Base-by-base conservation (phyloP, 2,329 filamentous ascomycete genomes). In the Fusarium citri region DNA sequence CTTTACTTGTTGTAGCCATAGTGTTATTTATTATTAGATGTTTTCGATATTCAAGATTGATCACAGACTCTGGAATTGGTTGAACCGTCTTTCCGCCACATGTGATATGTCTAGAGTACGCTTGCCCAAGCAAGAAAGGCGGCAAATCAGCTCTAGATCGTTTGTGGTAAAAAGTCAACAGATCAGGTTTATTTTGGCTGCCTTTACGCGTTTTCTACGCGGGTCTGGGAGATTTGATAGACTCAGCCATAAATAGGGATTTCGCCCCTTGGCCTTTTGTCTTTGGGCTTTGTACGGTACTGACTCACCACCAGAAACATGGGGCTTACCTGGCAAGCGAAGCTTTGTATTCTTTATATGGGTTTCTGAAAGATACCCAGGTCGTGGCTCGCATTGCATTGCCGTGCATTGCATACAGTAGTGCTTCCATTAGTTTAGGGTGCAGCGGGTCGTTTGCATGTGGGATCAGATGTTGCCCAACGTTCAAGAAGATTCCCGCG, bases 321-420 rank as follows among this genome's bases (percentile, higher is more conserved):
- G 42, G 60, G 55, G 46, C 41, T 42, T 42, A 15, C 34, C 18
- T 53, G 31, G 11, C 41, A 53, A n/a, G 49, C 49, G 49, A 53
- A 51, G 23, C 18, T n/a, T 53, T 53, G 34, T 28, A 25, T 28
- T 59, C 55, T 43, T 59, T n/a, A 37, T 37, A 37, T 34, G 22
- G 50, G 59, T 46, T 58, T 34, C 43, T 43, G n/a, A 40, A 43
- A 40, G 15, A 34, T 45, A 64, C 55, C 48, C 47, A 55, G 55
- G 56, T 58, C 59, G 69, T 72, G 62, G 58, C 65, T 74, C 59
- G 72, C 65, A 74, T 73, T 70, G 66, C 71, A 64, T 64, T 64
- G 59, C 59, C 40, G 26, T 64, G 60, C 62, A 73, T 74, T 72
- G 72, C 70, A 74, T 74, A 70, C 63, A 64, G 60, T 64, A 64